Evolutionary conservation across 192 early-diverging fungal species (phyloP).

Genomic region (Pilaira anomala): DNA sequence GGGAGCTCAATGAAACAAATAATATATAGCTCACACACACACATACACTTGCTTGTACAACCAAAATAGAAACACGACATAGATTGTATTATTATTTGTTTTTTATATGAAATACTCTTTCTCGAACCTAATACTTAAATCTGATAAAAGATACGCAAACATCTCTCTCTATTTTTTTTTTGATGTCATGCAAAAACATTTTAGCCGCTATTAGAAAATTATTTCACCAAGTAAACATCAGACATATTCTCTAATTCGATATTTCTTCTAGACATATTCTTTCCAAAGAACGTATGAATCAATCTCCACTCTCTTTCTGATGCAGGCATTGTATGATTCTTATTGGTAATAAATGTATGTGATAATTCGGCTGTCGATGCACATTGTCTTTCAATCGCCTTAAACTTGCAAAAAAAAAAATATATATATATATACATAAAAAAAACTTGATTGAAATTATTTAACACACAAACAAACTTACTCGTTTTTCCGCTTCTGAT

Average conservation of each 20-base stretch:
- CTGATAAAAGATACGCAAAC: too few relatives aligned
- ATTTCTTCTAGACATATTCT: conserved; percentile 49
- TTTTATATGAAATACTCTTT: too few relatives aligned
- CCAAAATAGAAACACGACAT: too few relatives aligned
- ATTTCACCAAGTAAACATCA: conserved; percentile 61
- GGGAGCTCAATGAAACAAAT: too few relatives aligned
- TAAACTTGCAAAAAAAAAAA: conserved; percentile 17
- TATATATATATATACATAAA: background rate
- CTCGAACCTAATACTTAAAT: too few relatives aligned
- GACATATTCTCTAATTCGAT: conserved; percentile 57
- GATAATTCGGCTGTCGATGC: conserved; percentile 26
- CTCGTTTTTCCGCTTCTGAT: conserved; percentile 37
- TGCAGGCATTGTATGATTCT: conserved; percentile 62
- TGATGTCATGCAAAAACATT: too few relatives aligned
- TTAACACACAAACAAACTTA: conserved; percentile 3
- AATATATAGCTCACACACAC: too few relatives aligned
- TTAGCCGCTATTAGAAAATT: background rate
- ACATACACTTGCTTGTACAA: too few relatives aligned
- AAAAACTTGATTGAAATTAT: background rate
- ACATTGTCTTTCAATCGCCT: conserved; percentile 37
- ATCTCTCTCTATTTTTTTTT: too few relatives aligned
- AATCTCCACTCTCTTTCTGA: conserved; percentile 56
- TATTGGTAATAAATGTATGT: conserved; percentile 49
- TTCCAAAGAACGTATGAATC: conserved; percentile 63
- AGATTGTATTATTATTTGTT: too few relatives aligned